Base-by-base conservation (phyloP, 1,139 yeast species). In the Blastobotrys malaysiensis region DNA sequence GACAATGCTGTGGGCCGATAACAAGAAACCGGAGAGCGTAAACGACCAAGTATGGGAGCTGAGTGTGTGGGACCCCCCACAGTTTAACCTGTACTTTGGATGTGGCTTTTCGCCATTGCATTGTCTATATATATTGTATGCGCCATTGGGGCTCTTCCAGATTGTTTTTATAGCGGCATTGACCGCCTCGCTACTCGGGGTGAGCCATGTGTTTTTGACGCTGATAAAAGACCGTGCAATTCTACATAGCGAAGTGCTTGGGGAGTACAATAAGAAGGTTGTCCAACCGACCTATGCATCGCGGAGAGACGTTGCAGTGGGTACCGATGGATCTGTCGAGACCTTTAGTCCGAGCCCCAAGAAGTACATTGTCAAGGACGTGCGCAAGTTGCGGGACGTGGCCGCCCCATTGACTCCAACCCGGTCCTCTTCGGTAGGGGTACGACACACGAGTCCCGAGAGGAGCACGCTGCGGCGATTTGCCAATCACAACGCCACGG, bases 241-340 rank as follows among this genome's bases (percentile, higher is more conserved):
- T 11, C 65, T 87, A 6, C 79, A 78, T 59, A 81, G 78, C 58
- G 89, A 86, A 62, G 80, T 82, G 63, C 74, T 83, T 57, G 77
- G 77, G 39, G 95, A 86, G 63, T 83, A 83, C 63, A 80, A 84
- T 60, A 71, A 76, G 46, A 86, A 86, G 65, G 81, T 77, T 59
- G 86, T 86, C n/a, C 77, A 77, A 50, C 90, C 91, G 2, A 77
- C 78, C 53, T 76, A 82, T 5, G 75, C 77, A 7, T 69, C 77
- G 52, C 76, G 77, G 53, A 80, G 84, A 60, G 90, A 86, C 63
- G 90, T 80, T 2, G 75, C 80, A 49, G 75, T 85, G 9, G 91
- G 86, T 66, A 83, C 89, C 31, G 69, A 70, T 63, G 65, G 80
- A 49, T 55, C 64, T 7, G 72, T 71, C 7, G 68, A 67, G n/a